phyloP scores from a whole-genome alignment of 495 filamentous ascomycete genomes.

The Podospora bellae-mahoneyi region DNA sequence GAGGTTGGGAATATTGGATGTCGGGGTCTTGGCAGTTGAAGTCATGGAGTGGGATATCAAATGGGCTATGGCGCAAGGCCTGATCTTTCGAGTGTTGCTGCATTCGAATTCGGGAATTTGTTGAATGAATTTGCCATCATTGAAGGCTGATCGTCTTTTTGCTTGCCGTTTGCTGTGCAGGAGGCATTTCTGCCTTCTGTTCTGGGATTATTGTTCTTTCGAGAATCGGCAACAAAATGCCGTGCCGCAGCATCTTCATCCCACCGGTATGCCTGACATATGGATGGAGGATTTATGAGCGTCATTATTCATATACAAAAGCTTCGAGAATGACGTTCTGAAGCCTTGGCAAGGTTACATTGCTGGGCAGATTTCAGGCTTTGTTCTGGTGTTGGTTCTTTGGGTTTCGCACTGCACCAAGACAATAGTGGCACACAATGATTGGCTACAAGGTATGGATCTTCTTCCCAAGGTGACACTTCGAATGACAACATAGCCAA shows the following conservation, averaged over 20 bases:
- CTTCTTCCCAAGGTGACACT: not conserved
- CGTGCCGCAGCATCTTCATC: not conserved
- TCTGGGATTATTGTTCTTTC: not conserved
- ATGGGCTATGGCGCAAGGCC: too few species aligned
- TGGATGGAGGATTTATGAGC: not conserved
- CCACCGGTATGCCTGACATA: not conserved
- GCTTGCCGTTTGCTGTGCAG: too few species aligned
- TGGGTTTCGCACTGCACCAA: not conserved
- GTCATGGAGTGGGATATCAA: too few species aligned
- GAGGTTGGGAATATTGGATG: too few species aligned
- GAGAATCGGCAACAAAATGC: not conserved
- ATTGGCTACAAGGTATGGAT: not conserved
- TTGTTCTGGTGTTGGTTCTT: not conserved
- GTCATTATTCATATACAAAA: not conserved
- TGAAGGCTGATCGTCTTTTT: too few species aligned
- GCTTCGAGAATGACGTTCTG: not conserved
- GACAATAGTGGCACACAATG: not conserved
- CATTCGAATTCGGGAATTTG: too few species aligned
- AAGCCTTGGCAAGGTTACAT: not conserved
- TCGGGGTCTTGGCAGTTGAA: too few species aligned
- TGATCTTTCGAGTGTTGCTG: too few species aligned
- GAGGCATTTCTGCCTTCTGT: not conserved
- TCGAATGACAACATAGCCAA: not conserved
- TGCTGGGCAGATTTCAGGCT: not conserved
- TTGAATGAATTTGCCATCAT: too few species aligned